Percentiles rank a stretch among this genome's conserved stretches.
phyloP scores from a whole-genome alignment of 2,329 filamentous ascomycete genomes.

The Zelopaecilomyces penicillatus region DNA sequence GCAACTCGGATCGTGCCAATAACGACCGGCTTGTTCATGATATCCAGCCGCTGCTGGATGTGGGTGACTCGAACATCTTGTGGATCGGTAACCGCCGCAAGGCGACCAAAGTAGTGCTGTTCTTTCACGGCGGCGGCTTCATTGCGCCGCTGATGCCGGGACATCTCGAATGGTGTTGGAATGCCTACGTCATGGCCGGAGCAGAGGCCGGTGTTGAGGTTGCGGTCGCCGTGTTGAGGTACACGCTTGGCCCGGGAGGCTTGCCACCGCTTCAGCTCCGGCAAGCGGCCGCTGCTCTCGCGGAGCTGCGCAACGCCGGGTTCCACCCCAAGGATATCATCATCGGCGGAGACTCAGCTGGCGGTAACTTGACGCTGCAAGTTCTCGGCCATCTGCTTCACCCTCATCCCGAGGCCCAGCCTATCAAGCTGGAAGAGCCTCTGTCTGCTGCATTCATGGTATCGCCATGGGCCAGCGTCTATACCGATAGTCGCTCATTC shows the following conservation, averaged over 20 bases:
- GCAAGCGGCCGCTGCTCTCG: slow-evolving; percentile 24
- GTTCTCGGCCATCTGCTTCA: slow-evolving; percentile 25
- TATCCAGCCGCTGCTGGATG: slow-evolving; percentile 12
- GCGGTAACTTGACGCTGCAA: slow-evolving; percentile 25
- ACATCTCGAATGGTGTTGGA: slow-evolving; percentile 21
- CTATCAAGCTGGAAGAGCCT: slow-evolving; percentile 15
- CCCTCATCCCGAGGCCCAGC: slow-evolving; percentile 16
- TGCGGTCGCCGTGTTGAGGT: slow-evolving; percentile 26
- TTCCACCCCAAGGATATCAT: slow-evolving; percentile 22
- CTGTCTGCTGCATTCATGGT: slow-evolving; percentile 24
- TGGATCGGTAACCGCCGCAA: slow-evolving; percentile 20
- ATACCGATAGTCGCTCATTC: slow-evolving; percentile 15
- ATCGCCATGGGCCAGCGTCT: slow-evolving; percentile 23
- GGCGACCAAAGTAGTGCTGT: slow-evolving; percentile 21
- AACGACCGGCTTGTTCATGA: slow-evolving; percentile 11
- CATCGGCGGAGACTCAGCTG: slow-evolving; percentile 29
- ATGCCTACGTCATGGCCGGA: slow-evolving; percentile 15
- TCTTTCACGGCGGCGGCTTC: slow-evolving; percentile 22
- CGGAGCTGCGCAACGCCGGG: slow-evolving; percentile 21
- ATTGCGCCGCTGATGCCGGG: slow-evolving; percentile 13
- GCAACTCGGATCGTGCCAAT: slow-evolving; percentile 4
- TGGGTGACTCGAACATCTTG: slow-evolving; percentile 12
- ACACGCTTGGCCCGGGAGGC: slow-evolving; percentile 23
- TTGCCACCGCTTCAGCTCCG: slow-evolving; percentile 23
- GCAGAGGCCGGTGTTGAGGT: slow-evolving; percentile 15